A percentile compares a stretch with the other conserved stretches of the same genome.
Evolutionary conservation across 2,329 filamentous ascomycete species (phyloP).

Genomic region (Graphilbum fragrans): DNA sequence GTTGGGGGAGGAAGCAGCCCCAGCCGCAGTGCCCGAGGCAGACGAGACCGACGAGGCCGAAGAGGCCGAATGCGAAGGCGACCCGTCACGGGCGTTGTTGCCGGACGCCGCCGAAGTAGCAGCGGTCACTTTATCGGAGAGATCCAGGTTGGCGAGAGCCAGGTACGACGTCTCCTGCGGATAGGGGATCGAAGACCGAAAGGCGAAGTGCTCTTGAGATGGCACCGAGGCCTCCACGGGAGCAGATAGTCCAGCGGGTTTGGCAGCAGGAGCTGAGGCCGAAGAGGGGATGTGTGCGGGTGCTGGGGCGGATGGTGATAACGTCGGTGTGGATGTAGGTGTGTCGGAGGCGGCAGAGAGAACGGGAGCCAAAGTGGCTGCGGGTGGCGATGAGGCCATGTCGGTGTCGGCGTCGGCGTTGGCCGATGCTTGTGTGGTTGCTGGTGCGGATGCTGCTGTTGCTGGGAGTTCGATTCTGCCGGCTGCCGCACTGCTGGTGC

Average conservation of each 20-base stretch:
- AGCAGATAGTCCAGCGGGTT: constrained; percentile 4
- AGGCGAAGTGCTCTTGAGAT: constrained; percentile 53
- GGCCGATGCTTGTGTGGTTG: constrained; percentile 5
- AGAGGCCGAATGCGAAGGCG: neutral
- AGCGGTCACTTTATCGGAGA: constrained; percentile 31
- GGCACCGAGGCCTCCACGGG: constrained; percentile 32
- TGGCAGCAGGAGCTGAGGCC: constrained; percentile 3
- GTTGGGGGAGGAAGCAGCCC: neutral
- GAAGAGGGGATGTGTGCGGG: constrained; percentile 1
- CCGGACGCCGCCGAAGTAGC: neutral
- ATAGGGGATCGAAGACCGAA: constrained; percentile 51
- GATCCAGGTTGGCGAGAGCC: constrained; percentile 47
- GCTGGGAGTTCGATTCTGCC: constrained; percentile 13
- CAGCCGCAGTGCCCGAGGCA: neutral
- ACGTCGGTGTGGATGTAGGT: neutral
- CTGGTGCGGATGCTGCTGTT: constrained; percentile 9
- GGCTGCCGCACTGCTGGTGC: constrained; percentile 17
- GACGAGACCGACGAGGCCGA: neutral
- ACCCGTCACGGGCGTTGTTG: constrained; percentile 9
- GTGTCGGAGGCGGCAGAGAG: neutral
- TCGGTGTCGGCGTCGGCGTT: constrained; percentile 21
- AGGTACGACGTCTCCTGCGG: constrained; percentile 45
- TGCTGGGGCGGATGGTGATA: constrained; percentile 4
- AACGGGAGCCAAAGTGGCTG: neutral
- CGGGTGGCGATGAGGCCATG: constrained; percentile 12